Evolutionary conservation across 2,329 filamentous ascomycete species (phyloP).

Genomic region (Fusarium illudens): DNA sequence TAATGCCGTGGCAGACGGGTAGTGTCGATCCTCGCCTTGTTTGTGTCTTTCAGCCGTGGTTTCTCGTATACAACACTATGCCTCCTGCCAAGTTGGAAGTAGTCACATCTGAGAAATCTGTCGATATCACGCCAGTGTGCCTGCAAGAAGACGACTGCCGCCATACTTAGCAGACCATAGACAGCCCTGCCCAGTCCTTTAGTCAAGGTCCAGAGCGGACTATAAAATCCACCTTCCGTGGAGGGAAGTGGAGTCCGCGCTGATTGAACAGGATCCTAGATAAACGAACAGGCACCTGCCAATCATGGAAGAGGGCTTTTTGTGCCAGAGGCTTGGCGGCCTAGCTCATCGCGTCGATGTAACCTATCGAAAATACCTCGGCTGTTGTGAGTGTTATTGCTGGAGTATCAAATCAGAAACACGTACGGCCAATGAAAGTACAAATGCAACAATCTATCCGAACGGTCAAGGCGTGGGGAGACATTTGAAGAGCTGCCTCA

Average conservation of each 20-base stretch:
- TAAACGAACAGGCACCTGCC: background rate
- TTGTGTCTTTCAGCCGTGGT: background rate
- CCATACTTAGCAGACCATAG: background rate
- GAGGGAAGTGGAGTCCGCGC: background rate
- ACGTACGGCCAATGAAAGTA: background rate
- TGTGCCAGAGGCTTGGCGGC: background rate
- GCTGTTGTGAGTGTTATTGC: background rate
- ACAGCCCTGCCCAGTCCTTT: background rate
- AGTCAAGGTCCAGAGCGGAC: background rate
- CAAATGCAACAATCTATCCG: background rate
- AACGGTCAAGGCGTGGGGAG: background rate
- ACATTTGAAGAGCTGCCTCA: background rate
- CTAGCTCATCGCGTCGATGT: background rate
- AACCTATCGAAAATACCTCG: background rate
- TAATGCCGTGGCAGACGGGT: background rate
- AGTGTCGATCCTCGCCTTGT: background rate
- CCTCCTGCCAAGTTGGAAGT: constrained; percentile 1
- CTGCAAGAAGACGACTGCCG: background rate
- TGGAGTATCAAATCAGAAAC: background rate
- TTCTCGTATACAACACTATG: background rate
- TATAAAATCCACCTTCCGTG: background rate
- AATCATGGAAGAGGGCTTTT: background rate
- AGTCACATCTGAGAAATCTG: background rate
- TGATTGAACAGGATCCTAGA: background rate
- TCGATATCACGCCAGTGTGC: background rate